Base-by-base conservation (phyloP, 1,139 yeast species). In the Sugiyamaella pinicola region DNA sequence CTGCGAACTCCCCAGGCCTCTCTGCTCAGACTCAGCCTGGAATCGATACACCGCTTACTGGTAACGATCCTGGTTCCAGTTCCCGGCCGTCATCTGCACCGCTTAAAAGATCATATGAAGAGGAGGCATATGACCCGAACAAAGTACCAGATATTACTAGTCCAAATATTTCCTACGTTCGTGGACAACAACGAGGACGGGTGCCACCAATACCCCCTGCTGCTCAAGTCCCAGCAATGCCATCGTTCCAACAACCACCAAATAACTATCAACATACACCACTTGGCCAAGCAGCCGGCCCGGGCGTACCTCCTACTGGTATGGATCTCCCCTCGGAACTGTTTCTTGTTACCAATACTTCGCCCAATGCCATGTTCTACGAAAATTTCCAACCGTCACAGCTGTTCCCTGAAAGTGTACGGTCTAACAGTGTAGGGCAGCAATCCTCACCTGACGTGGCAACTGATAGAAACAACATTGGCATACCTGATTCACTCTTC, bases 351-450 rank as follows among this genome's bases (percentile, higher is more conserved):
- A 69, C 74, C 18, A 68, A 67, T 43, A 61, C 70, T 2, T 65
- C 70, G 6, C 70, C 71, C 8, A 57, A 58, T 6, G 49, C 51
- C 4, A 54, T 52, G 24, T 66, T 68, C 51, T 61, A 59, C 39
- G 70, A 68, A 40, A 64, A 67, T 33, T 71, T 71, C 61, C 72
- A 69, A 57, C 75, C 75, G 4, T 65, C 69, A 33, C 72, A 69
- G 51, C 60, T 71, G 35, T 71, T 71, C 55, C 74, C 75, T 0
- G 74, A 71, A 34, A 47, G 54, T 15, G 50, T 47, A 9, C 53
- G 54, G 1, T 51, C 58, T 1, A 57, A 55, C 28, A 51, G 55
- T 37, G 46, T 45, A 18, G 43, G 43, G 17, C 55, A 52, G 21
- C 51, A 47, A 15, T 52, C 55, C 2, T 47, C 55, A 9, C 52